phyloP scores from a whole-genome alignment of 2,329 filamentous ascomycete species.

The Colletotrichum endophyticum region DNA sequence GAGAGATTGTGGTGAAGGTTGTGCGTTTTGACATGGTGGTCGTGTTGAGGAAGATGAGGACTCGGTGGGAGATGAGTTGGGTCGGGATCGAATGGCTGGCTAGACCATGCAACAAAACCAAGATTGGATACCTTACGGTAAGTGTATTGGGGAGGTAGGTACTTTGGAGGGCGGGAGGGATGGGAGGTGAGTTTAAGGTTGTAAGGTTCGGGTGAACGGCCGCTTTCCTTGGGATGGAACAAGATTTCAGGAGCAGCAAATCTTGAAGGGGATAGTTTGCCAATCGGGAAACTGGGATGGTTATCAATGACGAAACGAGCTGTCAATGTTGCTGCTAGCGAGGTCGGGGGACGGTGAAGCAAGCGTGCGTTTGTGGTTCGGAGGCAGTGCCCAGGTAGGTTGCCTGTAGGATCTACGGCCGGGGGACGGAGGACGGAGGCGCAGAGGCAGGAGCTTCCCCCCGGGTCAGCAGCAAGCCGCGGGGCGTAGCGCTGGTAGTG shows the following conservation, averaged over 20 bases:
- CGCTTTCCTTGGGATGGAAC: neutral
- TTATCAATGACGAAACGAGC: neutral
- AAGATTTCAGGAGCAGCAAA: neutral
- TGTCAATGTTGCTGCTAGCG: neutral
- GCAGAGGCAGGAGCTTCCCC: neutral
- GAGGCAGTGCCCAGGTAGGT: neutral
- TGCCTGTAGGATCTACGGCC: neutral
- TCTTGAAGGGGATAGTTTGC: neutral
- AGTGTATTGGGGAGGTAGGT: neutral
- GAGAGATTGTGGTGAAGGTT: constrained; percentile 79
- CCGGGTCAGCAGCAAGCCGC: neutral
- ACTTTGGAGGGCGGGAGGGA: neutral
- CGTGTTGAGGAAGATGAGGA: neutral
- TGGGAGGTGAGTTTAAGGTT: constrained; percentile 7
- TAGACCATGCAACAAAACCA: neutral
- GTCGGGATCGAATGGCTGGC: neutral
- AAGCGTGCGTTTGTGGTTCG: neutral
- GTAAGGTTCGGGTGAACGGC: neutral
- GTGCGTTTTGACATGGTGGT: constrained; percentile 70
- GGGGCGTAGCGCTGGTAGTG: constrained; percentile 9
- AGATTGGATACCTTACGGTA: neutral
- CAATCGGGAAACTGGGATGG: neutral
- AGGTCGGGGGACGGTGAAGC: neutral
- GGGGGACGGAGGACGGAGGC: constrained; percentile 6
- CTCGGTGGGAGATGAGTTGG: neutral